Conservation (phyloP, 345 rosid genomes). For the Moricandia moricandioides region DNA sequence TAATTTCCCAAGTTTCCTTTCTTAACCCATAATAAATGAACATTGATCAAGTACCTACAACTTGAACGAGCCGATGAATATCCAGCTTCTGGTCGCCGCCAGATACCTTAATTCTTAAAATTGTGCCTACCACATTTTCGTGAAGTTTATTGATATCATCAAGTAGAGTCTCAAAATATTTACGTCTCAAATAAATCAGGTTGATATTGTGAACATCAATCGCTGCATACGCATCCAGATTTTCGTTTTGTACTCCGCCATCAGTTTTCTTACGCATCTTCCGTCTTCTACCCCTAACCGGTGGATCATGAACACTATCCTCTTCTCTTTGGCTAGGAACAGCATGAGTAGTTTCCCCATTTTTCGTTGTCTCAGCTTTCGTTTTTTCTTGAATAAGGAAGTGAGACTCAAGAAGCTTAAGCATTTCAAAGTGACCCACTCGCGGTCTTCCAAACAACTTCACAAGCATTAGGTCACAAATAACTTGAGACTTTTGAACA, state of each 20-base stretch:
- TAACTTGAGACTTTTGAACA: no score
- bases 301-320: conserved; percentile 35
- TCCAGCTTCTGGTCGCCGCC: conserved; percentile 66
- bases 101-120: conserved; percentile 70
- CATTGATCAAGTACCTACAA: conserved; percentile 57
- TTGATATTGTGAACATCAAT: conserved; percentile 76
- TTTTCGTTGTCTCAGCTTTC: background rate
- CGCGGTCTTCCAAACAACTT: no score
- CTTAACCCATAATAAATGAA: no score
- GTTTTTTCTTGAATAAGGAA: no score
- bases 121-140: conserved; percentile 77
- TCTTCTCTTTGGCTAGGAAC: conserved; percentile 35
- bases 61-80: conserved; percentile 76
- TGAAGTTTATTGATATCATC: conserved; percentile 60
- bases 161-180: conserved; percentile 59
- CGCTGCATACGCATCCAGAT: conserved; percentile 63
- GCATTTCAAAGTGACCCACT: no score
- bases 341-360: conserved; percentile 38
- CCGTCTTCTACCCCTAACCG: conserved; percentile 43
- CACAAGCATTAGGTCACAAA: no score
- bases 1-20: no score
- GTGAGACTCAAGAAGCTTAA: no score
- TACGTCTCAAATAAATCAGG: conserved; percentile 66
- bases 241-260: conserved; percentile 45
- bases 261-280: conserved; percentile 47